Evolutionary conservation across 805 yeast species (phyloP).

Genomic region (Candida takata): DNA sequence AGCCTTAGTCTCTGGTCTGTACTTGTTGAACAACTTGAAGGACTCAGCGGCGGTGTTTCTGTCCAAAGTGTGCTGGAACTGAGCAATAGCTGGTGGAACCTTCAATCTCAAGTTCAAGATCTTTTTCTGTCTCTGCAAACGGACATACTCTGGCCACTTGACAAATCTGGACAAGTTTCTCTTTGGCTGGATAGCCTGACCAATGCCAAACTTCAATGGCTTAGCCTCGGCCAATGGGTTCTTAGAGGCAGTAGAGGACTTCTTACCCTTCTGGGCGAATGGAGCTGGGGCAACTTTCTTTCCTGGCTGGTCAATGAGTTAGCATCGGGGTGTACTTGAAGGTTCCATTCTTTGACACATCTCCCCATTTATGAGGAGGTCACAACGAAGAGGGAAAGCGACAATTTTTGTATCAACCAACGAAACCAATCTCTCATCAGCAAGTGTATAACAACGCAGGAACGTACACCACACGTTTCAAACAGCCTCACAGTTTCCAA

Average conservation of each 20-base stretch:
- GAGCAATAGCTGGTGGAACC: constrained; percentile 98
- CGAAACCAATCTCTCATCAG: neutral
- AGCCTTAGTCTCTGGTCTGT: constrained; percentile 95
- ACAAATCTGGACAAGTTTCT: constrained; percentile 95
- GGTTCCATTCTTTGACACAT: too few relatives aligned
- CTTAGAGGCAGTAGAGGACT: constrained; percentile 54
- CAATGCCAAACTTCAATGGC: constrained; percentile 93
- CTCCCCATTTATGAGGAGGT: neutral
- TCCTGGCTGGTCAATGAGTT: constrained; percentile 39
- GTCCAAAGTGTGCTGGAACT: constrained; percentile 93
- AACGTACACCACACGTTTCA: too few relatives aligned
- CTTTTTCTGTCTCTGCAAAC: constrained; percentile 98
- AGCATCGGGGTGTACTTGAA: constrained; percentile 21
- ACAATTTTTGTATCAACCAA: neutral
- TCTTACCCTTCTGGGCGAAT: constrained; percentile 68
- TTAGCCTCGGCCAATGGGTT: constrained; percentile 87
- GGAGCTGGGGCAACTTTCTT: constrained; percentile 98
- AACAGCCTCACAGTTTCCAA: too few relatives aligned
- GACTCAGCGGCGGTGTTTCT: constrained; percentile 98
- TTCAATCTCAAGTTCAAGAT: constrained; percentile 90
- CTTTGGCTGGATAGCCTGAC: constrained; percentile 92
- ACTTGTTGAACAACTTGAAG: constrained; percentile 96
- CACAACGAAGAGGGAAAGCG: neutral
- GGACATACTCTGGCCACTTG: constrained; percentile 98
- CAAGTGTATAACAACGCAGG: too few relatives aligned